A percentile compares a stretch with the other conserved stretches of the same genome.
These are phyloP conservation scores for Xenosphaeropsis pyriputrescens DNA, from an alignment of 2,329 filamentous ascomycete species.

Conservation along the genomic window DNA sequence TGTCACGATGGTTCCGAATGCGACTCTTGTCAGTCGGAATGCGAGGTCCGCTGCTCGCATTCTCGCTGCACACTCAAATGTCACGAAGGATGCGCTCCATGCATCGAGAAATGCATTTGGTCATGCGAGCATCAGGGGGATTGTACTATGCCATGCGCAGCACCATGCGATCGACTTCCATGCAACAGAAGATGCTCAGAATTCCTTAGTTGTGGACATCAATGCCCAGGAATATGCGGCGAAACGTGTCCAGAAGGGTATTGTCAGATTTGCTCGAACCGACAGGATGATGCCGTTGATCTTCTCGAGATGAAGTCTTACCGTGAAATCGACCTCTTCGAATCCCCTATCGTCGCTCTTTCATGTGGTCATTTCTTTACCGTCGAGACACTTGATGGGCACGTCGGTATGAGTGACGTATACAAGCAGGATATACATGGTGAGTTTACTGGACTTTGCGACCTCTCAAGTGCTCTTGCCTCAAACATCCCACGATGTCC, in stretches of 20 bases:
- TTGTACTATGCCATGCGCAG: constrained; percentile 8
- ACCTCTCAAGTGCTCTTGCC: constrained; percentile 13
- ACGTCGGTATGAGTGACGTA: constrained; percentile 32
- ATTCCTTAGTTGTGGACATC: constrained; percentile 6
- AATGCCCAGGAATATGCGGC: constrained; percentile 8
- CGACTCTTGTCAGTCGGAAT: neutral
- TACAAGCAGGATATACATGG: constrained; percentile 16
- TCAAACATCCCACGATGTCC: constrained; percentile 17
- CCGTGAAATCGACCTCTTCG: constrained; percentile 37
- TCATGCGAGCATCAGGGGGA: constrained; percentile 4
- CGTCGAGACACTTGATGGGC: constrained; percentile 40
- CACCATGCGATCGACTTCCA: constrained; percentile 7
- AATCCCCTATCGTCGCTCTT: constrained; percentile 46
- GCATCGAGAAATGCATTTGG: constrained; percentile 6
- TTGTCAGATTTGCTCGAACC: constrained; percentile 25
- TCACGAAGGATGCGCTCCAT: constrained; percentile 6
- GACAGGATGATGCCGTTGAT: constrained; percentile 34
- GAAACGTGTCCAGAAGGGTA: constrained; percentile 6
- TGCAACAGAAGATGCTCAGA: constrained; percentile 6
- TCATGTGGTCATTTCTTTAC: constrained; percentile 50
- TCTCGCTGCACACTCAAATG: constrained; percentile 6
- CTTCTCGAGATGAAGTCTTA: constrained; percentile 38
- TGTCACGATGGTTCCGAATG: constrained; percentile 2
- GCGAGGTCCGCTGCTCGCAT: constrained; percentile 5
- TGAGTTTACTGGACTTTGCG: constrained; percentile 11